Evolutionary conservation across 2,329 filamentous ascomycete genomes (phyloP), one percentile per base, ranked within the genome.

Genomic region (Microcera coccophila): DNA sequence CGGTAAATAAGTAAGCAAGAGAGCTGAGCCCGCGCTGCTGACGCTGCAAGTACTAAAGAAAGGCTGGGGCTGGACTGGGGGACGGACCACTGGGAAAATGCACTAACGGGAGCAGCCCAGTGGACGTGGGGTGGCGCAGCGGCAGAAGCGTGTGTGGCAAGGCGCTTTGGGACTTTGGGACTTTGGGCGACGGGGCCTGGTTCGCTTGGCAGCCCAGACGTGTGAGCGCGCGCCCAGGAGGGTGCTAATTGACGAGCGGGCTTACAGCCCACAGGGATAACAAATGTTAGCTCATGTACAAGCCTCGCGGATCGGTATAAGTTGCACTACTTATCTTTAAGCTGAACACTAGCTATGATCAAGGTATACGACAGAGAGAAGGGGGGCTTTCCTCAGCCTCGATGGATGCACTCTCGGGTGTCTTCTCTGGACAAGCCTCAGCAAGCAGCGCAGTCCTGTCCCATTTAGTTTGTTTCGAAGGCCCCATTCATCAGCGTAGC

Each of bases 401-500:
- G 15, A 15, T 32, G 29, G 29, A 32, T 7, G 7, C 12, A 32
- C 15, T 32, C 29, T n/a, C 29, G 15, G 11, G 29, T 32, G 12
- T 32, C 8, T 15, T 32, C 8, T 15, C 15, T n/a, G n/a, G 12
- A 32, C 29, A 32, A 15, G 12, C 15, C 29, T 17, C 29, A n/a
- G 12, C 29, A 9, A n/a, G 12, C 7, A n/a, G 29, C 8, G n/a
- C n/a, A n/a, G n/a, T n/a, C 15, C 15, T 32, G 29, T 14, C 11
- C 29, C 29, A 26, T 32, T 32, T 35, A 17, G 33, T 19, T 16
- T 20, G 33, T 35, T 35, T 35, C 33, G 33, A 35, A 35, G 20
- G 9, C 29, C 15, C 29, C 29, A 32, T 32, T 36, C 39, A 53
- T 53, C 48, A 50, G 28, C 50, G 54, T 45, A 41, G 38, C 37